Evolutionary conservation across 1,139 yeast genomes (phyloP), one percentile per base, ranked within the genome.

Genomic region (Blastobotrys petasosporus): DNA sequence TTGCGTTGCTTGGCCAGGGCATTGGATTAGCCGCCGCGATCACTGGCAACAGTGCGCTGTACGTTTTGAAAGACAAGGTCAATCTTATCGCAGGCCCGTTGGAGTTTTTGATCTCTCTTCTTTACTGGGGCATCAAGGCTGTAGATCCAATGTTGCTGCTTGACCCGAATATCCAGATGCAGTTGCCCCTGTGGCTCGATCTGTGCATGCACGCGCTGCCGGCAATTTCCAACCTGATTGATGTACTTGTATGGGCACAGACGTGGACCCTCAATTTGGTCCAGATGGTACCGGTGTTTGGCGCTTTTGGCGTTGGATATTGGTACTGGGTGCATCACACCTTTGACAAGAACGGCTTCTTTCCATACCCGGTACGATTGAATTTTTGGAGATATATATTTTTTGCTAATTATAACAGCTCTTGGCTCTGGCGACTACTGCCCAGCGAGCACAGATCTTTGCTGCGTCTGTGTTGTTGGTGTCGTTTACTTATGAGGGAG

Each of bases 291-390:
- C 39, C 45, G 2, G 35, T 57, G 34, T 56, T 54, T 40, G 33
- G 43, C 15, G 43, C 52, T 7, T 37, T 59, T 20, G 54, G 61
- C 2, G 53, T 45, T 8, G 61, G 51, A n/a, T 64, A 64, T 57
- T 63, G 64, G 62, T 42, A 36, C 37, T 64, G 68, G 68, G 51
- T 59, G 25, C 62, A 61, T 46, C 53, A 52, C 42, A 54, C 64
- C 6, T 52, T 42, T 33, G 30, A 46, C n/a, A 44, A 46, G 45
- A 64, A 64, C 48, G 63, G 64, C n/a, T 58, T 60, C 49, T 64
- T 55, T 46, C 68, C 68, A 10, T 64, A 64, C 46, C 68, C 68
- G 5, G 38, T 63, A 39, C 49, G 63, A 6, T 4, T 20, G 7
- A 4, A 7, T 7, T 20, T n/a, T n/a, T n/a, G n/a, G n/a, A n/a